phyloP scores from a whole-genome alignment of 2,329 filamentous ascomycete genomes.

The Arthrobotrys conoides region DNA sequence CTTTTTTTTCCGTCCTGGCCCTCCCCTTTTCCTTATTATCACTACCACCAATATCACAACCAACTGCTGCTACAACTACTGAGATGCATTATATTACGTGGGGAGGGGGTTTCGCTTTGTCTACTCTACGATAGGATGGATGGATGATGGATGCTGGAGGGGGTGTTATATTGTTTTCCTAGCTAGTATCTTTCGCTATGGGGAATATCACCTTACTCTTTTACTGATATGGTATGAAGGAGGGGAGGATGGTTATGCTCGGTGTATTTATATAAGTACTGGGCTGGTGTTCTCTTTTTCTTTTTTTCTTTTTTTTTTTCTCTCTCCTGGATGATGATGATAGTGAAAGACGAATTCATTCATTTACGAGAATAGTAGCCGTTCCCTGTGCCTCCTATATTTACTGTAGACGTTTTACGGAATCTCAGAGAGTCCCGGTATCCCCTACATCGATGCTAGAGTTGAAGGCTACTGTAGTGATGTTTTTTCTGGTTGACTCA shows the following conservation, averaged over 20 bases:
- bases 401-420: no score
- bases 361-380: constrained; percentile 28
- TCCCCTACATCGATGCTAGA: no score
- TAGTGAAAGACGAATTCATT: constrained; percentile 48
- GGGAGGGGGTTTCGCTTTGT: constrained; percentile 22
- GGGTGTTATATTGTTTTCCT: constrained; percentile 8
- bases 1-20: constrained; percentile 26
- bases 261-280: not conserved
- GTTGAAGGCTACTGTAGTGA: not conserved
- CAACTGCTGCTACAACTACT: not conserved
- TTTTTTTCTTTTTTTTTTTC: constrained; percentile 39
- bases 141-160: not conserved
- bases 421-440: no score
- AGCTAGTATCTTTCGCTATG: constrained; percentile 18
- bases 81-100: constrained; percentile 25
- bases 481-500: not conserved
- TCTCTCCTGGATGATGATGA: constrained; percentile 35
- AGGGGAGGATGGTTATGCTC: constrained; percentile 3
- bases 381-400: no score
- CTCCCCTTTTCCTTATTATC: constrained; percentile 30
- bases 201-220: constrained; percentile 29
- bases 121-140: constrained; percentile 3
- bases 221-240: constrained; percentile 37
- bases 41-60: not conserved
- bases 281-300: constrained; percentile 34